Evolutionary conservation across 1,284 basidiomycete species (phyloP).

Genomic region (Anthracocystis panici-leucophaei): DNA sequence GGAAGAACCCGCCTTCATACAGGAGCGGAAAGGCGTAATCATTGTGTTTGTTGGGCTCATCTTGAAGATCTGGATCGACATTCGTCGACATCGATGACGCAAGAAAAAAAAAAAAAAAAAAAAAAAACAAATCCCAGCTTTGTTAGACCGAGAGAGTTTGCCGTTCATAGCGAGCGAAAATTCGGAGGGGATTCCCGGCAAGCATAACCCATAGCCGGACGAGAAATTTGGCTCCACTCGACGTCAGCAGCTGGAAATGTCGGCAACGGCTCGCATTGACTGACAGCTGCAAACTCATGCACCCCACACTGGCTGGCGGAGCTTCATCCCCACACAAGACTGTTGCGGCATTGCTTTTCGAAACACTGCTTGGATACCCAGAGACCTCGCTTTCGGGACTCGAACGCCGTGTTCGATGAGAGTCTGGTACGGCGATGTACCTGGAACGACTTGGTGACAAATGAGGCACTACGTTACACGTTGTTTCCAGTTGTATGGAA

Average conservation of each 20-base stretch:
- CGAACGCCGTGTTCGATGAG: not conserved
- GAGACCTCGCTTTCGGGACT: not conserved
- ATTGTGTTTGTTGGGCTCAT: no score
- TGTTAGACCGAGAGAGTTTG: not conserved
- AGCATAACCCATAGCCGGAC: conserved; percentile 31
- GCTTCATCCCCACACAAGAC: conserved; percentile 19
- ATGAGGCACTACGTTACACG: not conserved
- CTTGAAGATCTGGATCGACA: no score
- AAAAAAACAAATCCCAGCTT: not conserved
- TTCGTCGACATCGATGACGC: not conserved
- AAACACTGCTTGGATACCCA: not conserved
- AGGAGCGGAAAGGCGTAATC: no score
- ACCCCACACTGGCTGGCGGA: conserved; percentile 29
- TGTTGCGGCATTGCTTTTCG: not conserved
- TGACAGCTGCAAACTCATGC: conserved; percentile 31
- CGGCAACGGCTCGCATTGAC: conserved; percentile 33
- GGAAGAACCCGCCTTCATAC: no score
- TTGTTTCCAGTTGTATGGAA: not conserved
- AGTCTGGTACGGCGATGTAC: not conserved
- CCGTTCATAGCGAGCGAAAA: not conserved
- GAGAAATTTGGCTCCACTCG: conserved; percentile 2
- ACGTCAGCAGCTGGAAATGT: conserved; percentile 27
- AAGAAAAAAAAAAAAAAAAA: no score
- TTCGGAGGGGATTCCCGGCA: conserved; percentile 10
- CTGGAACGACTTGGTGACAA: not conserved